These are phyloP conservation scores for Cyclotella sp. DNA, from an alignment of 108 stramenopile genomes.

Conservation along the genomic window DNA sequence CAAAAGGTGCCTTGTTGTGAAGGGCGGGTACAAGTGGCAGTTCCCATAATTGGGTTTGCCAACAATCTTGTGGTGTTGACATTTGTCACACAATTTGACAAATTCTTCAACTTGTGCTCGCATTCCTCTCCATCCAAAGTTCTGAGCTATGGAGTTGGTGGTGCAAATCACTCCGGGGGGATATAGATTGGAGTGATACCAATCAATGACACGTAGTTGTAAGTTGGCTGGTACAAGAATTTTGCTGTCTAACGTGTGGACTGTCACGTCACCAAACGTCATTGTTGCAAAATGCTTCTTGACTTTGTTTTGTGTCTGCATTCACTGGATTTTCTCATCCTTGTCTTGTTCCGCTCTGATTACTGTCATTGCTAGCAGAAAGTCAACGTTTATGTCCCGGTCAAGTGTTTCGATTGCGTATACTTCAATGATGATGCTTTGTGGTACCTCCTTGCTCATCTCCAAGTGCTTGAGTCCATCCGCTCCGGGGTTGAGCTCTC, in stretches of 20 bases:
- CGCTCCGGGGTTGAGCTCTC: slow-evolving; percentile 16
- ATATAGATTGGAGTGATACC: slow-evolving; percentile 29
- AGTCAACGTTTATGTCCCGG: neutral
- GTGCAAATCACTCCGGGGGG: slow-evolving; percentile 18
- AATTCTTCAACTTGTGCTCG: neutral
- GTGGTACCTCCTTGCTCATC: slow-evolving; percentile 9
- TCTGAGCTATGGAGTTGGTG: neutral
- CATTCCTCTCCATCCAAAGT: slow-evolving; percentile 12
- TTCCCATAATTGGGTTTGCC: slow-evolving; percentile 14
- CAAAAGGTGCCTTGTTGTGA: slow-evolving; percentile 7
- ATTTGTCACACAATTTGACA: slow-evolving; percentile 13
- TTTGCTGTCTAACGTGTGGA: slow-evolving; percentile 8
- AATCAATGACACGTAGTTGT: slow-evolving; percentile 14
- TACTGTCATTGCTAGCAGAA: slow-evolving; percentile 11
- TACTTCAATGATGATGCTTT: neutral
- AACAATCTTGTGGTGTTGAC: slow-evolving; percentile 19
- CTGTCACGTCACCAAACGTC: neutral
- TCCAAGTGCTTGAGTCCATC: slow-evolving; percentile 15
- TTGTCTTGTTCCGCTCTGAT: slow-evolving; percentile 8
- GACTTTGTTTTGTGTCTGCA: too few species aligned
- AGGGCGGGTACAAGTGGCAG: slow-evolving; percentile 9
- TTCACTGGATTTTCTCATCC: neutral
- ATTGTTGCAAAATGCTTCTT: neutral
- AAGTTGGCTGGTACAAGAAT: slow-evolving; percentile 11
- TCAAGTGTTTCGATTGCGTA: slow-evolving; percentile 9